Base-by-base conservation (phyloP, 2,329 filamentous ascomycete species). In the Chaetomium sp. region DNA sequence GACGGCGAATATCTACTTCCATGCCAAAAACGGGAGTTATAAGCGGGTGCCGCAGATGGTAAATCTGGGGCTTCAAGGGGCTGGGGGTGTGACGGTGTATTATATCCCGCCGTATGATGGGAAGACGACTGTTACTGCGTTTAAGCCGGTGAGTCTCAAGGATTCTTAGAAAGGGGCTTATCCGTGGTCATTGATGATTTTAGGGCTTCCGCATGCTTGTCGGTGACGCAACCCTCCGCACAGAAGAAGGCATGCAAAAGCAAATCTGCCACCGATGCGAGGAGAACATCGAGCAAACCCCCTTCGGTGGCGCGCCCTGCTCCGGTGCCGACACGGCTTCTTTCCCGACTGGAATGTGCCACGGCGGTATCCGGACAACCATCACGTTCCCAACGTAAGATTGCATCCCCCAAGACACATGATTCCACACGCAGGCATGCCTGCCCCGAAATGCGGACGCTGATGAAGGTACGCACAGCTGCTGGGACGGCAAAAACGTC, bases 401-500 rank as follows among this genome's bases (percentile, higher is more conserved):
- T 4, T 3, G 5, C 34, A 1, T 9, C 14, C 10, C 14, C 11
- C 7, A 19, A 40, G 8, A 9, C 8, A 40, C 37, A 40, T 40
- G 3, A 27, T 27, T 27, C 19, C 19, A 27, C 3, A 27, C 19
- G 19, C 19, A 27, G 19, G 3, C 2, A 27, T 27, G 19, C 19
- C 19, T 27, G 19, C 2, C 19, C 19, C 19, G 19, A 27, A 27
- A 3, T 2, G 3, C 37, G 37, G 6, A 12, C 34, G 9, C 5
- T 37, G 33, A 37, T 19, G 1, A 5, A 19, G 19, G 32, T 27
- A 6, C 9, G 32, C 6, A 12, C 19, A 49, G 47, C 38, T 82
- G 79, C 70, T 82, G 80, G 79, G 73, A 82, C 57, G 80, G 80
- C 42, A 70, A 70, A 42, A 73, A 79, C 59, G 59, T 76, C 51